Conservation (phyloP, 306 rosid species). For the Corylus avellana region DNA sequence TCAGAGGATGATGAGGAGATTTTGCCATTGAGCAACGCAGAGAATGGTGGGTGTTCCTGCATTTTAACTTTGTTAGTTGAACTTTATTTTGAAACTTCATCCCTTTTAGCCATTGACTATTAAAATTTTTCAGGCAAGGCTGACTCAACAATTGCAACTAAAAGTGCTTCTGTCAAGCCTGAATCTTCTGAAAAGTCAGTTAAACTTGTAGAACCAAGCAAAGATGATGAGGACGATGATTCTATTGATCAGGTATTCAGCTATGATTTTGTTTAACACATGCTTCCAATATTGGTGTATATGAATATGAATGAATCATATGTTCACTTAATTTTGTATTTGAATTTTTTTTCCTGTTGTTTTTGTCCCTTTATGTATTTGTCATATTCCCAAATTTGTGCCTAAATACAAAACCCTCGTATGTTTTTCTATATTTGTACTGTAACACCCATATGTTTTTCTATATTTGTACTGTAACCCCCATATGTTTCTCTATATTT, state of each 20-base stretch:
- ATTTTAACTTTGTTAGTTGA: neutral
- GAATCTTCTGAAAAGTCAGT: constrained; percentile 49
- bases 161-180: constrained; percentile 35
- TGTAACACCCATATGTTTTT: too few species aligned
- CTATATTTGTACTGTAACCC: too few species aligned
- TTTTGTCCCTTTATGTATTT: too few species aligned
- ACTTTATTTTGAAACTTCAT: neutral
- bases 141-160: constrained; percentile 28
- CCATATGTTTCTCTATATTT: too few species aligned
- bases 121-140: constrained; percentile 45
- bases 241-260: constrained; percentile 38
- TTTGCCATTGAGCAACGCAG: constrained; percentile 23
- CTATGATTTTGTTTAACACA: neutral
- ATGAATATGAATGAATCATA: neutral
- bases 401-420: too few species aligned
- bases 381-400: too few species aligned
- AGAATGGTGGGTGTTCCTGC: constrained; percentile 56
- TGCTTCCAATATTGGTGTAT: neutral
- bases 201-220: constrained; percentile 57
- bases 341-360: too few species aligned
- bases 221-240: constrained; percentile 41
- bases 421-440: too few species aligned
- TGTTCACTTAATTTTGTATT: too few species aligned
- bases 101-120: neutral
- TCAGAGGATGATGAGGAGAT: constrained; percentile 39